phyloP scores from a whole-genome alignment of 768 basidiomycete genomes.

The Royoungia palumana region DNA sequence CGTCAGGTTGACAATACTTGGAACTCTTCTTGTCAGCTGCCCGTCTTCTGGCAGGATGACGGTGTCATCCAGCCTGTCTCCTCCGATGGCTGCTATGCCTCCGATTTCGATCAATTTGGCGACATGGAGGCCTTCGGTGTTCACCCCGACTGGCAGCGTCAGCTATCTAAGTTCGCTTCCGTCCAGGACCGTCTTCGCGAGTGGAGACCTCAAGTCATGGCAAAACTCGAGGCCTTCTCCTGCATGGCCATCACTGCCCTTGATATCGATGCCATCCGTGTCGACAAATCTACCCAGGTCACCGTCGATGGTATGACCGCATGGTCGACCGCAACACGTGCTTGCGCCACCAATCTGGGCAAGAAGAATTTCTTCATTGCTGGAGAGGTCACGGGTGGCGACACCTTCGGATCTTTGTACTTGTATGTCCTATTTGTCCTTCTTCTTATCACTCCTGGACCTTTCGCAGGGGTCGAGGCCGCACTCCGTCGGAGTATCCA shows the following conservation, averaged over 20 bases:
- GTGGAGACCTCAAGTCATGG: constrained; percentile 80
- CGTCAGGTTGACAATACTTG: constrained; percentile 50
- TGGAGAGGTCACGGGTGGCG: constrained; percentile 93
- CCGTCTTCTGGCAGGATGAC: constrained; percentile 77
- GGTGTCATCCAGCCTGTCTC: constrained; percentile 54
- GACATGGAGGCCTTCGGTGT: constrained; percentile 99
- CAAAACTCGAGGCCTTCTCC: constrained; percentile 71
- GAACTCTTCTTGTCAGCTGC: constrained; percentile 72
- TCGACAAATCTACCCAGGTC: constrained; percentile 93
- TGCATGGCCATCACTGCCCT: constrained; percentile 87
- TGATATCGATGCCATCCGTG: constrained; percentile 91
- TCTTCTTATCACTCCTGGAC: background rate
- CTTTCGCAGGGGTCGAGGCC: constrained; percentile 72
- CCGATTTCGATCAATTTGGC: constrained; percentile 93
- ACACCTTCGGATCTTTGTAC: constrained; percentile 85
- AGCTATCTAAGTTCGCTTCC: constrained; percentile 91
- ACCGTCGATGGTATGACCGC: constrained; percentile 74
- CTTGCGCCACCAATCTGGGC: constrained; percentile 65
- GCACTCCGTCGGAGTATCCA: constrained; percentile 70
- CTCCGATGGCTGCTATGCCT: constrained; percentile 67
- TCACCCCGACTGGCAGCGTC: constrained; percentile 90
- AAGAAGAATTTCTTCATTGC: constrained; percentile 90
- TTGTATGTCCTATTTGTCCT: constrained; percentile 45
- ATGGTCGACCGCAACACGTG: constrained; percentile 73
- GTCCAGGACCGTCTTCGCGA: constrained; percentile 95